Conservation (phyloP, 352 stramenopile genomes). For the Phytophthora europaea region DNA sequence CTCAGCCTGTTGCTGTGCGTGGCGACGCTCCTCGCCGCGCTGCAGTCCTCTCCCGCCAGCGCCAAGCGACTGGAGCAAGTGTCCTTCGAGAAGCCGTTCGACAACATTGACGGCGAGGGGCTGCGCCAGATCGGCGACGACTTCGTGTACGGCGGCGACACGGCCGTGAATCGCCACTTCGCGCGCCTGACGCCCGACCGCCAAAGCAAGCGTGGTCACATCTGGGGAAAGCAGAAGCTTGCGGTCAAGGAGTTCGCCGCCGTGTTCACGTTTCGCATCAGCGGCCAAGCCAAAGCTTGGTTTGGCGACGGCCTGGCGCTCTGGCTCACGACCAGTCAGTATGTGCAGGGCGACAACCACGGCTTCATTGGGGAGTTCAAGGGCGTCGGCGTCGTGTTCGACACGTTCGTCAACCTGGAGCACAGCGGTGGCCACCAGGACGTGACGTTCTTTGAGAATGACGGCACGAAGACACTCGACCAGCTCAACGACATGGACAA, state of each 20-base stretch:
- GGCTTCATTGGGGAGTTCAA: slow-evolving; percentile 82
- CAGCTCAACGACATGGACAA: slow-evolving; percentile 80
- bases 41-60: slow-evolving; percentile 26
- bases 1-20: slow-evolving; percentile 32
- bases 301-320: slow-evolving; percentile 86
- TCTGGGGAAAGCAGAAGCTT: slow-evolving; percentile 81
- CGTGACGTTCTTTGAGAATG: slow-evolving; percentile 85
- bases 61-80: slow-evolving; percentile 58
- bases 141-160: slow-evolving; percentile 70
- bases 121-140: slow-evolving; percentile 64
- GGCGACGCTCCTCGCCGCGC: slow-evolving; percentile 24
- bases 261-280: slow-evolving; percentile 89
- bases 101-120: slow-evolving; percentile 71
- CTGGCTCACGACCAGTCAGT: slow-evolving; percentile 76
- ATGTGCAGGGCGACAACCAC: slow-evolving; percentile 80
- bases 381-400: slow-evolving; percentile 83
- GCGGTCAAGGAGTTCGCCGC: slow-evolving; percentile 73
- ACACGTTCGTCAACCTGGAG: slow-evolving; percentile 89
- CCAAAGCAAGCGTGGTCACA: slow-evolving; percentile 77
- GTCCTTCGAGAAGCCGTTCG: slow-evolving; percentile 87
- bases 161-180: slow-evolving; percentile 85
- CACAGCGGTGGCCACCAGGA: slow-evolving; percentile 85
- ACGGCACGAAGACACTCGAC: slow-evolving; percentile 81
- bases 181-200: slow-evolving; percentile 82
- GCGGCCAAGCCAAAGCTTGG: slow-evolving; percentile 76